phyloP scores from a whole-genome alignment of 1,284 basidiomycete species.

The Ganoderma lucidum region DNA sequence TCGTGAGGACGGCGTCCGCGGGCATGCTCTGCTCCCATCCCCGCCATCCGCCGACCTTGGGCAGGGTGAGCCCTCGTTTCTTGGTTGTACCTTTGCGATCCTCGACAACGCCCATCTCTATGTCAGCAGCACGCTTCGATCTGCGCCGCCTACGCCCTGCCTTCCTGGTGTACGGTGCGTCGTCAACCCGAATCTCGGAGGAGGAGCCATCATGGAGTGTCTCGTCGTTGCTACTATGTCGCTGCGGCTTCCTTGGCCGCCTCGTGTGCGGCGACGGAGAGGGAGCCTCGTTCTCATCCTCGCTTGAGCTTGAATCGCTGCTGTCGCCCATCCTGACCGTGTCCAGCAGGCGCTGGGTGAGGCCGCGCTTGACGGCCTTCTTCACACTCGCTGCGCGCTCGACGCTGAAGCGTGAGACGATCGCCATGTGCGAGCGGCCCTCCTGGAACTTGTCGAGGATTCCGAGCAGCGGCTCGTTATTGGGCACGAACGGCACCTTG shows the following conservation, averaged over 20 bases:
- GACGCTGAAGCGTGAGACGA: slow-evolving; percentile 71
- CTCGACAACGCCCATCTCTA: slow-evolving; percentile 49
- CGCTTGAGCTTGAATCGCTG: slow-evolving; percentile 50
- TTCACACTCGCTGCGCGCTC: slow-evolving; percentile 68
- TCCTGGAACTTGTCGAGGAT: slow-evolving; percentile 93
- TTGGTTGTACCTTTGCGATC: slow-evolving; percentile 43
- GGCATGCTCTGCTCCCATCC: slow-evolving; percentile 83
- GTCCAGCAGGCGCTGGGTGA: slow-evolving; percentile 73
- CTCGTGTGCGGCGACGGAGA: slow-evolving; percentile 29
- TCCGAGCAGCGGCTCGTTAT: slow-evolving; percentile 86
- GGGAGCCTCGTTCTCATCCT: slow-evolving; percentile 44
- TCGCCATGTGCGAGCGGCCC: slow-evolving; percentile 91
- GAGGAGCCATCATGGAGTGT: slow-evolving; percentile 44
- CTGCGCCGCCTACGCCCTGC: slow-evolving; percentile 35
- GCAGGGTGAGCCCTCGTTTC: slow-evolving; percentile 52
- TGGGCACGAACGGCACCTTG: slow-evolving; percentile 86
- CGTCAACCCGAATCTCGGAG: slow-evolving; percentile 41
- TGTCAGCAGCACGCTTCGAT: slow-evolving; percentile 40
- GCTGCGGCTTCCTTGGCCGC: slow-evolving; percentile 38
- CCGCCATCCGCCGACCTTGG: slow-evolving; percentile 38
- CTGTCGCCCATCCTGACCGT: slow-evolving; percentile 71
- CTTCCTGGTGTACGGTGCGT: slow-evolving; percentile 29
- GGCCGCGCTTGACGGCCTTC: slow-evolving; percentile 71
- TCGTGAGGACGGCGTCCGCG: slow-evolving; percentile 80
- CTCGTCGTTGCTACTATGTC: slow-evolving; percentile 42